A percentile compares a stretch with the other conserved stretches of the same genome.
Conservation (phyloP, 2,329 filamentous ascomycete species). For the Xylaria sp. region DNA sequence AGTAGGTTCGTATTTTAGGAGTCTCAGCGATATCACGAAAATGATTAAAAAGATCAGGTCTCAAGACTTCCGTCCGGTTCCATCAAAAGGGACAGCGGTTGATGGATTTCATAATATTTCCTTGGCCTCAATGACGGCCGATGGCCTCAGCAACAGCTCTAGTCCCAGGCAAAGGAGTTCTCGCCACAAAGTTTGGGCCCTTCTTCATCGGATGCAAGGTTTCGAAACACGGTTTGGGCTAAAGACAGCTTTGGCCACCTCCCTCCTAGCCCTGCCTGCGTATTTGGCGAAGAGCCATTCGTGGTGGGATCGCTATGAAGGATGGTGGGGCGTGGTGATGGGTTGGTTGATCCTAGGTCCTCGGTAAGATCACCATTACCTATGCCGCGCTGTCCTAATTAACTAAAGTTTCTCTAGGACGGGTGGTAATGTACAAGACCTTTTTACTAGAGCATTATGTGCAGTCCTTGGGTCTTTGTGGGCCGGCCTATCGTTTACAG, state of each 20-base stretch:
- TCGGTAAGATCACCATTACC: conserved; percentile 40
- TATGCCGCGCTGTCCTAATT: not conserved
- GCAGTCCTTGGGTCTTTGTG: conserved; percentile 59
- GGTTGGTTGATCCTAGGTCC: conserved; percentile 63
- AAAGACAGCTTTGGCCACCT: conserved; percentile 59
- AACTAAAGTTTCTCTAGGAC: conserved; percentile 44
- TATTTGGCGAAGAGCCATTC: conserved; percentile 51
- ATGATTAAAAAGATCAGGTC: conserved; percentile 52
- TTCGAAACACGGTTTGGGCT: conserved; percentile 64
- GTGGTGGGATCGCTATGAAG: conserved; percentile 62
- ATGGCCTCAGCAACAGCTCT: conserved; percentile 43
- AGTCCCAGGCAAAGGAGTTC: conserved; percentile 46
- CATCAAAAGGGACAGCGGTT: conserved; percentile 34
- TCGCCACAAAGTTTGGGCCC: conserved; percentile 55
- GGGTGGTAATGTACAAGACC: conserved; percentile 63
- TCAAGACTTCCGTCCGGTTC: conserved; percentile 44
- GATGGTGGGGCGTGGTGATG: conserved; percentile 64
- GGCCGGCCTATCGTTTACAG: conserved; percentile 58
- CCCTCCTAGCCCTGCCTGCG: conserved; percentile 58
- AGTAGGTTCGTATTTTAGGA: conserved; percentile 48
- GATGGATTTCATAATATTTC: conserved; percentile 41
- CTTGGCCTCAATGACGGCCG: conserved; percentile 47
- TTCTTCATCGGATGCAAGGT: conserved; percentile 59
- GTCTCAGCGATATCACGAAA: conserved; percentile 50
- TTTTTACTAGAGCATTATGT: conserved; percentile 56